Base-by-base conservation (phyloP, 2,329 filamentous ascomycete species). In the Sarocladium strictum region DNA sequence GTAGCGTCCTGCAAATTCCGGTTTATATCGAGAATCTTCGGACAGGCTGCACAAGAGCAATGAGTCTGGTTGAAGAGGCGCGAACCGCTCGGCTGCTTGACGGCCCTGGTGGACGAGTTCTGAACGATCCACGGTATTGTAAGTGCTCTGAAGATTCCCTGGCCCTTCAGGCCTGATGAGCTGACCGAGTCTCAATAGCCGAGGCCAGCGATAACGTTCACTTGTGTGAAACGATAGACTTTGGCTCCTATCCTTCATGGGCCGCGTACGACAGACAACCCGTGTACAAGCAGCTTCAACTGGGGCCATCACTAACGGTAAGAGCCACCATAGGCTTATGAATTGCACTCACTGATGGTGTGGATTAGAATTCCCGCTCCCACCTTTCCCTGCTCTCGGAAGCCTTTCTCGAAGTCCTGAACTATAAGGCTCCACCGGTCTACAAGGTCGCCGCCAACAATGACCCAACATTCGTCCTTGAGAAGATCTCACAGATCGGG, bases 301-400 rank as follows among this genome's bases (percentile, higher is more conserved):
- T 80, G 21, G 81, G 80, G 0, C 79, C 81, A 2, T 66, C 68
- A 1, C 73, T 75, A 37, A 78, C 78, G 12, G 79, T 83, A 67
- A 51, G 74, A 65, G 1, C n/a, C 15, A 45, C 17, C 6, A 19
- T 47, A 12, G n/a, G n/a, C n/a, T 29, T 15, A 10, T 7, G 7
- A 47, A 15, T 10, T 12, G 43, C 14, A 29, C 9, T 24, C 14
- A 29, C 61, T 67, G 55, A 65, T 51, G 6, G 7, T 2, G 19
- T 4, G 3, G 9, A 5, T 2, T 56, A 83, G 79, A 75, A 75
- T 57, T 65, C 66, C 2, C 76, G 81, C 2, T 71, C 71, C 2
- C 80, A 81, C 45, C 63, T 83, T 0, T 65, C 68, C 0, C 61
- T 83, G 12, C 64, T 80, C 1, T 61, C 76, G 0, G 80, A 84